A percentile compares a stretch with the other conserved stretches of the same genome.
Evolutionary conservation across 2,329 filamentous ascomycete genomes (phyloP).

Genomic region (Apiospora hydei): DNA sequence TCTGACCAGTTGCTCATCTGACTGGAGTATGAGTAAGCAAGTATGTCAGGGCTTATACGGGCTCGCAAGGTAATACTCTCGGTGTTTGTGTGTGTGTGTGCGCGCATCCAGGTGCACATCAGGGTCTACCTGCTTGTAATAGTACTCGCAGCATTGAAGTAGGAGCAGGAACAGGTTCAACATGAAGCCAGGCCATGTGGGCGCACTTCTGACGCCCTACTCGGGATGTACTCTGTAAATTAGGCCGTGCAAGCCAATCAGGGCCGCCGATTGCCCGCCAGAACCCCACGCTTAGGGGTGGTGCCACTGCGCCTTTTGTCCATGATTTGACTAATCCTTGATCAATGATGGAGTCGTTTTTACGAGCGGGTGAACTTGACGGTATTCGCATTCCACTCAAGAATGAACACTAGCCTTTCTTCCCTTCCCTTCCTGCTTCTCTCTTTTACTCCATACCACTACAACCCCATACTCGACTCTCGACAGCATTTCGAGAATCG

Average conservation of each 20-base stretch:
- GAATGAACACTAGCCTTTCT: background rate
- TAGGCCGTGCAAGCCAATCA: background rate
- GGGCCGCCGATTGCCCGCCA: background rate
- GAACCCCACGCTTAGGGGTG: constrained; percentile 9
- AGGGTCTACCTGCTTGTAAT: background rate
- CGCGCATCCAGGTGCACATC: background rate
- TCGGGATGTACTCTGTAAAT: background rate
- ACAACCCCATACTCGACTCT: background rate
- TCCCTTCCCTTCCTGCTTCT: background rate
- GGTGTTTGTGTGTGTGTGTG: background rate
- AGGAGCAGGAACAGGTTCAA: background rate
- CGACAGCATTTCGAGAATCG: background rate
- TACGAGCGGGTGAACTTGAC: constrained; percentile 7
- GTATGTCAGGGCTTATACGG: background rate
- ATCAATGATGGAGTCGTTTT: constrained; percentile 19
- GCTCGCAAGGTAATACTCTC: background rate
- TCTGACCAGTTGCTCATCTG: background rate
- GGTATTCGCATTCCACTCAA: background rate
- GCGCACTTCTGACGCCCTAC: background rate
- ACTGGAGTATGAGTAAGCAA: background rate
- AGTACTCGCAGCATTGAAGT: background rate
- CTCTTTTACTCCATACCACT: constrained; percentile 15
- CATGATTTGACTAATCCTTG: constrained; percentile 13
- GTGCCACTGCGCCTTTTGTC: constrained; percentile 18
- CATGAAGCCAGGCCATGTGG: constrained; percentile 2